Conservation (phyloP, 148 eudicot genomes). For the Persicaria maculosa region DNA sequence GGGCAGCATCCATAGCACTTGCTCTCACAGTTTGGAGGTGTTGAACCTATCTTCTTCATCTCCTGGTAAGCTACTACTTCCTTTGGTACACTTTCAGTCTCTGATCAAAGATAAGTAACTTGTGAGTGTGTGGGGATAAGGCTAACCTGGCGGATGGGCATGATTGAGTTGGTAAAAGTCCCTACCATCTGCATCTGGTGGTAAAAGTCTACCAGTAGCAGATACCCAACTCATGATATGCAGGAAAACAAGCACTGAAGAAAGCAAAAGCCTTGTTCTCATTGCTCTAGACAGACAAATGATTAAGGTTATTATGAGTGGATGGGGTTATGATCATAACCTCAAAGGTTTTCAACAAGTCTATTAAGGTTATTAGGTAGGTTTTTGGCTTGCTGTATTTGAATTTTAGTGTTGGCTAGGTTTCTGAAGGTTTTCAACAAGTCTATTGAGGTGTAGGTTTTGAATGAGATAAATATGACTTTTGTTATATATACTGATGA, state of each 20-base stretch:
- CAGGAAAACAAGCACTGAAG: slow-evolving; percentile 23
- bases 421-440: no score
- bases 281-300: slow-evolving; percentile 20
- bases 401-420: no score
- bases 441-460: no score
- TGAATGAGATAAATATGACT: no score
- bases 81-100: neutral
- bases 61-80: slow-evolving; percentile 11
- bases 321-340: neutral
- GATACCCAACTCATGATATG: slow-evolving; percentile 44
- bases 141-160: slow-evolving; percentile 8
- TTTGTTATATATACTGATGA: no score
- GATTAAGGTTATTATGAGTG: slow-evolving; percentile 21
- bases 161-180: neutral
- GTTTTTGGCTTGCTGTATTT: no score
- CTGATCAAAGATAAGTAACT: neutral
- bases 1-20: slow-evolving; percentile 79
- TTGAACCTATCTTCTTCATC: slow-evolving; percentile 55
- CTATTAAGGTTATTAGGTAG: no score
- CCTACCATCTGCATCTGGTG: slow-evolving; percentile 22
- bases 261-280: slow-evolving; percentile 23
- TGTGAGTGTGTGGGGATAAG: neutral
- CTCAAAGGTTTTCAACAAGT: no score
- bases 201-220: slow-evolving; percentile 42
- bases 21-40: slow-evolving; percentile 81